Evolutionary conservation across 1,284 basidiomycete species (phyloP).

Genomic region (Marasmius oreades): DNA sequence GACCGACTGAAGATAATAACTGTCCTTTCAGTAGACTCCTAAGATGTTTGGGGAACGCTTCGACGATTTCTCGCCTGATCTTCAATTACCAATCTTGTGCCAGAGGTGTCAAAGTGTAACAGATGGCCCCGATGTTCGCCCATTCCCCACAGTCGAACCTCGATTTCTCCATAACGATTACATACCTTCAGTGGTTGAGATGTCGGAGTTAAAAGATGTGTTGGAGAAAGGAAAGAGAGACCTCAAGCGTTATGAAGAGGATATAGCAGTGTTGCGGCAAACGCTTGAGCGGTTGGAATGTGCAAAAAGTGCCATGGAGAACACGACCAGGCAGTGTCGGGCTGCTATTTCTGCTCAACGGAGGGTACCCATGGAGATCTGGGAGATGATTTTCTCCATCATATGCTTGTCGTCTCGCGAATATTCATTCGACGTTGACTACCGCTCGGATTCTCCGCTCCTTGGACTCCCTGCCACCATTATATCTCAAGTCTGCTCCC

Average conservation of each 20-base stretch:
- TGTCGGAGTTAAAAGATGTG: background rate
- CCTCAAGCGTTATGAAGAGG: background rate
- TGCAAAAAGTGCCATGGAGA: background rate
- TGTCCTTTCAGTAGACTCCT: too few relatives aligned
- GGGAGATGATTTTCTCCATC: background rate
- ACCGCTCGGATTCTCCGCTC: background rate
- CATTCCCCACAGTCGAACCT: background rate
- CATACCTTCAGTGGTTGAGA: background rate
- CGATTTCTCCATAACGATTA: background rate
- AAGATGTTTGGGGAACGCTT: too few relatives aligned
- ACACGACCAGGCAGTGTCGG: background rate
- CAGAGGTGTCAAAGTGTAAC: too few relatives aligned
- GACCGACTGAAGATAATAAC: too few relatives aligned
- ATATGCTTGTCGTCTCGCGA: background rate
- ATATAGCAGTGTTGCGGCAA: background rate
- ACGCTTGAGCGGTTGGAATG: background rate
- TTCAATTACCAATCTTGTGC: too few relatives aligned
- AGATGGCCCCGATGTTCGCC: background rate
- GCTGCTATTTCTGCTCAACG: background rate
- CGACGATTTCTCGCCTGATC: too few relatives aligned
- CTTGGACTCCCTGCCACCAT: background rate
- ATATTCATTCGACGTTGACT: background rate
- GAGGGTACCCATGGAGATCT: background rate
- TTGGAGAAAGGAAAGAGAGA: background rate
- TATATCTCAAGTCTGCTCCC: background rate